Conservation (phyloP, 768 basidiomycete genomes). For the Hygrocybe coccinea region DNA sequence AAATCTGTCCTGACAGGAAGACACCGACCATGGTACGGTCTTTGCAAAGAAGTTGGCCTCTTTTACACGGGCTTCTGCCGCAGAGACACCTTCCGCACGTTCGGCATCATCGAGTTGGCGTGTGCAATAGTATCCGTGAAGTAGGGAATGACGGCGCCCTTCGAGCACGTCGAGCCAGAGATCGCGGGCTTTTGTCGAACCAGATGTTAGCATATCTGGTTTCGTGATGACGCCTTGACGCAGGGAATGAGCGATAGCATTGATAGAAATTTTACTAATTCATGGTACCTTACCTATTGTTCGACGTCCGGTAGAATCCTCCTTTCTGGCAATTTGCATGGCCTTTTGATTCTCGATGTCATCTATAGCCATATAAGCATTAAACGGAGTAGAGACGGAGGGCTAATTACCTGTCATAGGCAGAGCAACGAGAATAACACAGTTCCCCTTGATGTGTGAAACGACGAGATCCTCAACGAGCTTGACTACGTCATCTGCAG, state of each 20-base stretch:
- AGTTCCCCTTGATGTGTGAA: slow-evolving; percentile 47
- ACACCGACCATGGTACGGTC: slow-evolving; percentile 36
- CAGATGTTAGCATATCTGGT: slow-evolving; percentile 43
- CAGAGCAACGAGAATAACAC: slow-evolving; percentile 49
- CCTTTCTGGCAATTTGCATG: slow-evolving; percentile 40
- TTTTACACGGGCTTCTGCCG: slow-evolving; percentile 28
- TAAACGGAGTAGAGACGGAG: not conserved
- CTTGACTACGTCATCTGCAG: slow-evolving; percentile 36
- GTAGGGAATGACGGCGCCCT: slow-evolving; percentile 35
- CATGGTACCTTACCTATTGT: slow-evolving; percentile 44
- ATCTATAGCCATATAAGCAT: too few relatives aligned
- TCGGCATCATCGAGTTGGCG: slow-evolving; percentile 39
- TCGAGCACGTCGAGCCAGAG: slow-evolving; percentile 43
- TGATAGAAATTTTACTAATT: not conserved
- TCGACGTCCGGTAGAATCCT: slow-evolving; percentile 42
- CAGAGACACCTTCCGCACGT: slow-evolving; percentile 26
- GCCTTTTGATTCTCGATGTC: slow-evolving; percentile 60
- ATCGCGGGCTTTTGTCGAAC: slow-evolving; percentile 31
- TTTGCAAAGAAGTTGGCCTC: slow-evolving; percentile 34
- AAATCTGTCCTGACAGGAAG: slow-evolving; percentile 27
- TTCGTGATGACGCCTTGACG: slow-evolving; percentile 60
- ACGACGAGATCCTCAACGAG: slow-evolving; percentile 47
- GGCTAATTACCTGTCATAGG: slow-evolving; percentile 46
- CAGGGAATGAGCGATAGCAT: not conserved
- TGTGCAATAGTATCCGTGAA: slow-evolving; percentile 42